phyloP scores from a whole-genome alignment of 225 moss, liverwort and hornwort genomes.

The Pseudisothecium myosuroides region DNA sequence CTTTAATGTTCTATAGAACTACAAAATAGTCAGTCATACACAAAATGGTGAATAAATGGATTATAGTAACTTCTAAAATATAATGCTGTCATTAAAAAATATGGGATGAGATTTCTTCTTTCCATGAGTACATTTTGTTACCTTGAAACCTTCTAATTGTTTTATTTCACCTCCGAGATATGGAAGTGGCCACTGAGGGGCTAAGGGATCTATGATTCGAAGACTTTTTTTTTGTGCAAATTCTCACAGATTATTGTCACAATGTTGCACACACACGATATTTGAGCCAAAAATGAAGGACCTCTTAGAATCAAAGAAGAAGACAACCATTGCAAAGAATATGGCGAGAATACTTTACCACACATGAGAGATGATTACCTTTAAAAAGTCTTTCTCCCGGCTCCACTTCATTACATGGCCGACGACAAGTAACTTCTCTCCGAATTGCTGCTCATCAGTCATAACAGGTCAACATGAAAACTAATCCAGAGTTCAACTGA shows the following conservation, averaged over 20 bases:
- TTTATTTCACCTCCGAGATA: neutral
- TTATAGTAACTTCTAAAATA: neutral
- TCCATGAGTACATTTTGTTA: no score
- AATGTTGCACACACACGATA: no score
- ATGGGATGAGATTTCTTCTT: neutral
- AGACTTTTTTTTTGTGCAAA: neutral
- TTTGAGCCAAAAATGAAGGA: no score
- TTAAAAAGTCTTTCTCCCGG: constrained; percentile 76
- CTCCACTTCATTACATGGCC: constrained; percentile 94
- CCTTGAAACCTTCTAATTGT: neutral
- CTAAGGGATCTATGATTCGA: neutral
- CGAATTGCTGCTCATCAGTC: constrained; percentile 24
- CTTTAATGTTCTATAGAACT: neutral
- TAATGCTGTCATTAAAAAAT: neutral
- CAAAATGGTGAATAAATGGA: neutral
- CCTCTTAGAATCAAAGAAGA: no score
- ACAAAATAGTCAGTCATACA: neutral
- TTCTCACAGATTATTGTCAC: neutral
- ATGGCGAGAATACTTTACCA: neutral
- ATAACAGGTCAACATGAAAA: neutral
- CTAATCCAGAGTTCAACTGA: neutral
- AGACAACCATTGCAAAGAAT: neutral
- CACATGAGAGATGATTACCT: constrained; percentile 15
- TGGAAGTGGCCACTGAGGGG: neutral
- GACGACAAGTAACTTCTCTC: constrained; percentile 40